Evolutionary conservation across 2,329 filamentous ascomycete species (phyloP), one percentile per base, ranked within the genome.

Genomic region (Microascus cirrosus): DNA sequence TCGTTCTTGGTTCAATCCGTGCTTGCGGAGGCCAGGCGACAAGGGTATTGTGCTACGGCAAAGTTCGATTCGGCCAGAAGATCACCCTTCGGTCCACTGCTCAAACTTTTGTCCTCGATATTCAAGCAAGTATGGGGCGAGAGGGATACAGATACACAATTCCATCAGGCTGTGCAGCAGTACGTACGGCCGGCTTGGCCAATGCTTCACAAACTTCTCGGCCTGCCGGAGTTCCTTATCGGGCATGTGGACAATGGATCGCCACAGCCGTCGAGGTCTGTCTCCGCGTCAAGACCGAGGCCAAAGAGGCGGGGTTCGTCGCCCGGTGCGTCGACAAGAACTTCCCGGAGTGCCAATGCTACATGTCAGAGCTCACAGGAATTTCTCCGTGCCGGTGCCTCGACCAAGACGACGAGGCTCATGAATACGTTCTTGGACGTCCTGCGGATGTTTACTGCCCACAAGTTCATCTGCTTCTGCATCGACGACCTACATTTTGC

Each of bases 401-500:
- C 82, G 5, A 83, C 80, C 12, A 85, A 84, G 66, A 81, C 78
- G 1, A 86, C 90, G 62, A 84, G 90, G 13, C 80, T 96, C 58
- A 89, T 93, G 78, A 93, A 91, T 66, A 92, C 89, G 1, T 93
- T 95, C 64, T 74, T 96, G 53, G 92, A 96, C 63, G 86, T 96
- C 11, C 71, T 96, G 55, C 83, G 89, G 56, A 82, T 95, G 50
- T 85, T 97, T 58, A 87, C 90, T 0, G 79, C 85, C 22, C 85
- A 92, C 68, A 94, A 92, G 65, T 85, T 96, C 65, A 91, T 96
- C 57, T 95, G 90, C 66, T 85, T 96, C 64, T 91, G 86, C 64
- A 73, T 96, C 32, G 93, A 96, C 66, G 93, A 96, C 69, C 74
- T 96, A 35, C 91, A 96, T 65, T 94, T 90, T 69, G 90, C 91